Base-by-base conservation (phyloP, 164 flowering plant genomes). In the Stephania cephalantha region DNA sequence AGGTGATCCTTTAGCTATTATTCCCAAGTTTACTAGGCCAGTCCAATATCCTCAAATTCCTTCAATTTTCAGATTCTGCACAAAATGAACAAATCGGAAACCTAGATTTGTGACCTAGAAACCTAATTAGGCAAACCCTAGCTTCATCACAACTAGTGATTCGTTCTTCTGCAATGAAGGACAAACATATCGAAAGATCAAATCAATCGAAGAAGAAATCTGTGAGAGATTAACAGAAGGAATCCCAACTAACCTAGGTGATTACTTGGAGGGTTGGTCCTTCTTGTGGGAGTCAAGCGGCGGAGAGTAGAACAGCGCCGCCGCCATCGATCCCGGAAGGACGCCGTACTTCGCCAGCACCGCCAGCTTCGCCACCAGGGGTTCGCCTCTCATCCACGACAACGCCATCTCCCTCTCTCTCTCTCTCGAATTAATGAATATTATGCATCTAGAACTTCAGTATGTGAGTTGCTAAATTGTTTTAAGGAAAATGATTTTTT, bases 271-370 rank as follows among this genome's bases (percentile, higher is more conserved):
- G 46, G 71, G 4, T 11, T 69, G 29, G 71, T 69, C 48, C 45
- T 76, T 79, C 74, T 76, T 79, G 76, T 25, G 20, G 64, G 67
- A 50, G 31, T 79, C 70, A 9, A 73, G 68, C n/a, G 20, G 86
- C 65, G 85, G 86, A 15, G 88, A 84, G 74, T 82, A 86, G 58
- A 81, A 22, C n/a, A 83, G 58, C 72, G 85, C 81, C 7, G 85
- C 85, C 8, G 20, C 77, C 85, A 84, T 86, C 35, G 86, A 79
- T 29, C 82, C 86, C 6, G 86, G 88, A 22, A 84, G 73, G 69
- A 82, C 81, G 70, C 15, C 79, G 72, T 46, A 81, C 82, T 52
- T 76, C 44, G 85, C 83, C 77, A 82, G n/a, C 61, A n/a, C 58
- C 2, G 84, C 86, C n/a, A 84, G 69, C 83, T 86, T 86, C 68